Evolutionary conservation across 345 rosid genomes (phyloP), one percentile per base, ranked within the genome.

Genomic region (Orychophragmus violaceus): DNA sequence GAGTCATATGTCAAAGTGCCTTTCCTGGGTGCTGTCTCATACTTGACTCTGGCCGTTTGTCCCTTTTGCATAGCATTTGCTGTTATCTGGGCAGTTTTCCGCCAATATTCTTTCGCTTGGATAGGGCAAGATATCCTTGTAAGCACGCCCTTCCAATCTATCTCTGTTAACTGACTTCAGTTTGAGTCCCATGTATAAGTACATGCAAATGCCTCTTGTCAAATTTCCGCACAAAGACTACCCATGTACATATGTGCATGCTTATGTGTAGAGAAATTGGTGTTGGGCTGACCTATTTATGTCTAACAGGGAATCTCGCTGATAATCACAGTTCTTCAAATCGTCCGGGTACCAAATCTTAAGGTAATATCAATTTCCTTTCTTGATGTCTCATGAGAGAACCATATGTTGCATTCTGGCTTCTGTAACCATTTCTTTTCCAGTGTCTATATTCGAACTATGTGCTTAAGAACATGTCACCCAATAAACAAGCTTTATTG

Each of bases 121-220:
- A 94, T 94, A 75, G 99, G 96, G 62, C 97, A 94, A 94, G 96
- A 94, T 78, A 84, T 94, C 75, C 99, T 94, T 80, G 97, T 94
- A 83, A 90, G 95, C 75, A 68, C 4, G 53, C 44, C 62, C 41
- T 60, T 56, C 52, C 25, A n/a, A 45, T 11, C 23, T 41, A 14
- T 49, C 28, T 46, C 10, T 19, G 44, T 74, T 58, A 27, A 28
- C 44, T 27, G 12, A 42, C 27, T 62, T 55, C 3, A 24, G 4
- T 48, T 21, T 25, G 33, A 71, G 50, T 71, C 39, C 25, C 58
- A 53, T 59, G 19, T 27, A 49, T 14, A 13, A 16, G 11, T 66
- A 10, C 42, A 54, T 7, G 35, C n/a, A 50, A 41, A 25, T 16
- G 17, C 27, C 12, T 60, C 64, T 22, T 69, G 16, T 59, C 42